Percentiles rank a stretch among this genome's conserved stretches.
Evolutionary conservation across 1,139 yeast genomes (phyloP).

Genomic region (Zygoascus sp.): DNA sequence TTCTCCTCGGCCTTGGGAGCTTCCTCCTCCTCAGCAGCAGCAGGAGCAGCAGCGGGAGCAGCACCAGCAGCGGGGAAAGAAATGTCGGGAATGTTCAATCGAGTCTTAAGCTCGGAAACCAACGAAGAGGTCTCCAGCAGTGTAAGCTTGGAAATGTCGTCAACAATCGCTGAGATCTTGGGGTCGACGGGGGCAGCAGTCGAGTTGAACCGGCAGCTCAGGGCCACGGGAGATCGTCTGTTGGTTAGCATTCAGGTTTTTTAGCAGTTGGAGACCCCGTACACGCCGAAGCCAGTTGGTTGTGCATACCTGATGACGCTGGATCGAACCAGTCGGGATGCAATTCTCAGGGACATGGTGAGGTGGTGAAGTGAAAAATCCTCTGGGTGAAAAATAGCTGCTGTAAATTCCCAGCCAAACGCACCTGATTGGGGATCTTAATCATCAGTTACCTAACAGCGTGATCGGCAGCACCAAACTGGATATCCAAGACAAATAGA

Average conservation of each 20-base stretch:
- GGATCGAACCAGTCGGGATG: conserved; percentile 11
- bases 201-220: conserved; percentile 46
- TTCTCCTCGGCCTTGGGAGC: conserved; percentile 85
- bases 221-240: conserved; percentile 4
- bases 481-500: no score
- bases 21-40: conserved; percentile 69
- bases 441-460: not conserved
- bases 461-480: no score
- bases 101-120: conserved; percentile 76
- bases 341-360: conserved; percentile 12
- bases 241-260: not conserved
- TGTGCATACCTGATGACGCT: conserved; percentile 5
- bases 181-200: conserved; percentile 65
- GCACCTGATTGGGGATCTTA: not conserved
- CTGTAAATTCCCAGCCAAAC: not conserved
- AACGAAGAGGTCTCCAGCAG: conserved; percentile 84
- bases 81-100: conserved; percentile 89
- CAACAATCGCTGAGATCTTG: conserved; percentile 81
- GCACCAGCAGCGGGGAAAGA: conserved; percentile 73
- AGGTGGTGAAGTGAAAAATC: conserved; percentile 9
- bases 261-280: no score
- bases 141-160: conserved; percentile 82
- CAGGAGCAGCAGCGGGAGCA: conserved; percentile 62
- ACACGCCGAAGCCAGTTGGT: no score
- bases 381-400: not conserved